Evolutionary conservation across 176 grass and related monocot species (phyloP), one percentile per base, ranked within the genome.

Genomic region (Rhynchospora tenuis): DNA sequence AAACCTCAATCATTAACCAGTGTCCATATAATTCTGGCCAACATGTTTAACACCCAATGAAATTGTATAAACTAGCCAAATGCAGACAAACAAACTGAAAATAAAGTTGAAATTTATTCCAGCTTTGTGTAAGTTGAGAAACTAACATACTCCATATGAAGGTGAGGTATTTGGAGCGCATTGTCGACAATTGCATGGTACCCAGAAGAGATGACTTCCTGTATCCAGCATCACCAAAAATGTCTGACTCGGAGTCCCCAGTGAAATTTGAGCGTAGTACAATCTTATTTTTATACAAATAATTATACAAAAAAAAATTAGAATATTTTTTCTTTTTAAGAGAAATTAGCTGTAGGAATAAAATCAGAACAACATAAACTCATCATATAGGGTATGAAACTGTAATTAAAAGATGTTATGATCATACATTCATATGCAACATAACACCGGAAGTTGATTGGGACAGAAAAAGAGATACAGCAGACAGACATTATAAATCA

Each of bases 181-280:
- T 20, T 88, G 84, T 80, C 51, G 82, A 85, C 95, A 98, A 81
- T 98, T 86, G 73, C 95, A 98, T 57, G 95, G 95, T 48, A 98
- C 83, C 95, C 95, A 98, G 73, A 98, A 91, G 79, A 98, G 73
- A 91, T 91, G 44, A 83, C 95, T 98, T 52, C 95, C 95, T 5
- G 95, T 98, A 78, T 98, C 95, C 14, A 98, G 84, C 81, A 93
- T 91, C 81, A 93, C 92, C 23, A 98, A 64, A 85, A 97, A 97
- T 81, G 87, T 91, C 81, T 81, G 13, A 73, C 83, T 93, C 42
- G 95, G 92, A 26, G 95, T 98, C 59, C 95, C 95, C 76, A 98
- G 6, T 8, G 60, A 13, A 68, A 98, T 85, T 64, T 51, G 10
- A 62, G 95, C 92, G 83, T 98, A 98, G 82, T 93, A 83, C 90